Percentiles rank a stretch among this genome's conserved stretches.
Evolutionary conservation across 2,329 filamentous ascomycete genomes (phyloP).

Genomic region (Teratosphaeria gauchensis): DNA sequence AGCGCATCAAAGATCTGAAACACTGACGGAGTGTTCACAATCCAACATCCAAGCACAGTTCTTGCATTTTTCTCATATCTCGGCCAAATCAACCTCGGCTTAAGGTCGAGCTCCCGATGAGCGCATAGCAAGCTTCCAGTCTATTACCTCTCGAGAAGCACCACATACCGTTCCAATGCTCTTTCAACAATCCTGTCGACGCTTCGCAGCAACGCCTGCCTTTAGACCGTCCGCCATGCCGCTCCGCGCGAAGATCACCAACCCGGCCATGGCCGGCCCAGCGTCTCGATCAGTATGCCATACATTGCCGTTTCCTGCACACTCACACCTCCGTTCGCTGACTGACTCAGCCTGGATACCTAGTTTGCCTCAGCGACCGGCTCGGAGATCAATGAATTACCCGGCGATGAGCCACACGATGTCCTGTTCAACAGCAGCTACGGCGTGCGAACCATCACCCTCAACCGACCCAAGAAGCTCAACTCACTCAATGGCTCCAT

Average conservation of each 20-base stretch:
- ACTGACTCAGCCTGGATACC: slow-evolving; percentile 18
- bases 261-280: slow-evolving; percentile 43
- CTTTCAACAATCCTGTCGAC: slow-evolving; percentile 31
- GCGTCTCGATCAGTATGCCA: slow-evolving; percentile 38
- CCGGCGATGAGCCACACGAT: slow-evolving; percentile 71
- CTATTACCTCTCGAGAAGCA: neutral
- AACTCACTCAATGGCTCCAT: slow-evolving; percentile 92
- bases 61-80: no score
- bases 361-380: slow-evolving; percentile 9
- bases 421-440: slow-evolving; percentile 85
- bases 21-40: no score
- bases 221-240: slow-evolving; percentile 54
- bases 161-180: slow-evolving; percentile 32
- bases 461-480: slow-evolving; percentile 85
- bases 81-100: neutral
- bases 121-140: neutral
- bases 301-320: neutral
- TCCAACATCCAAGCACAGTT: no score
- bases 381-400: slow-evolving; percentile 42
- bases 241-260: slow-evolving; percentile 64
- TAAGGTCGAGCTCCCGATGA: neutral
- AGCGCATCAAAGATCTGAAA: no score
- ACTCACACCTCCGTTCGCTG: slow-evolving; percentile 10
- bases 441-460: slow-evolving; percentile 81
- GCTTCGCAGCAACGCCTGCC: slow-evolving; percentile 23